These are phyloP conservation scores for Macroventuria anomochaeta DNA, from an alignment of 2,329 filamentous ascomycete species.

Conservation along the genomic window DNA sequence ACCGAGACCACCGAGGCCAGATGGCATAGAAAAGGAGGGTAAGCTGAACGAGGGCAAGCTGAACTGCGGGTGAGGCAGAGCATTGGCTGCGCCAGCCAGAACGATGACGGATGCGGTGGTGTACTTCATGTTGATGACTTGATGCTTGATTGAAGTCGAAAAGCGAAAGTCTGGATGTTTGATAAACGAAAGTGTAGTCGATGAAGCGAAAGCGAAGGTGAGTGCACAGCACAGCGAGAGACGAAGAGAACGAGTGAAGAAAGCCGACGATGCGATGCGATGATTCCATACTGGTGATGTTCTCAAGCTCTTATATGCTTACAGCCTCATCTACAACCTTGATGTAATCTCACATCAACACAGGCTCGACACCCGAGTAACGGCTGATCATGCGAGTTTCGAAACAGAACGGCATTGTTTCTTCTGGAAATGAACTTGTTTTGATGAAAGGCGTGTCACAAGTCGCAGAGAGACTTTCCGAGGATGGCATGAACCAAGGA, in stretches of 20 bases:
- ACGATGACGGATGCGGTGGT: slow-evolving; percentile 23
- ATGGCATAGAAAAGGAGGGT: slow-evolving; percentile 23
- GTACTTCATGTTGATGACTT: slow-evolving; percentile 35
- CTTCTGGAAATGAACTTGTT: slow-evolving; percentile 12
- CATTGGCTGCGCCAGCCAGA: slow-evolving; percentile 31
- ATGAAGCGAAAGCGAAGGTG: slow-evolving; percentile 20
- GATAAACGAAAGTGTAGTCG: slow-evolving; percentile 2
- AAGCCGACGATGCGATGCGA: slow-evolving; percentile 12
- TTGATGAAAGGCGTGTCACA: neutral
- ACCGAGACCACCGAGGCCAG: slow-evolving; percentile 8
- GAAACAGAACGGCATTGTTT: slow-evolving; percentile 19
- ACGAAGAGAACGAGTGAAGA: slow-evolving; percentile 18
- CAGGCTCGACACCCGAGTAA: slow-evolving; percentile 3
- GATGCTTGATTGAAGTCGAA: neutral
- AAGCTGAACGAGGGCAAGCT: slow-evolving; percentile 18
- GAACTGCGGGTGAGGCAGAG: slow-evolving; percentile 31
- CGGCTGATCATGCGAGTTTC: slow-evolving; percentile 10
- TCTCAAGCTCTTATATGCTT: slow-evolving; percentile 1
- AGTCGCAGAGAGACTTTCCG: neutral
- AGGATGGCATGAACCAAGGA: neutral
- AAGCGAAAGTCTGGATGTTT: slow-evolving; percentile 2
- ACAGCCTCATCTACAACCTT: neutral
- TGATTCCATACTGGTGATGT: neutral
- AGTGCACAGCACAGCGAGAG: slow-evolving; percentile 30
- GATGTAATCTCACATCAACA: neutral